Evolutionary conservation across 352 stramenopile genomes (phyloP).

Genomic region (Globisporangium megalacanthum): DNA sequence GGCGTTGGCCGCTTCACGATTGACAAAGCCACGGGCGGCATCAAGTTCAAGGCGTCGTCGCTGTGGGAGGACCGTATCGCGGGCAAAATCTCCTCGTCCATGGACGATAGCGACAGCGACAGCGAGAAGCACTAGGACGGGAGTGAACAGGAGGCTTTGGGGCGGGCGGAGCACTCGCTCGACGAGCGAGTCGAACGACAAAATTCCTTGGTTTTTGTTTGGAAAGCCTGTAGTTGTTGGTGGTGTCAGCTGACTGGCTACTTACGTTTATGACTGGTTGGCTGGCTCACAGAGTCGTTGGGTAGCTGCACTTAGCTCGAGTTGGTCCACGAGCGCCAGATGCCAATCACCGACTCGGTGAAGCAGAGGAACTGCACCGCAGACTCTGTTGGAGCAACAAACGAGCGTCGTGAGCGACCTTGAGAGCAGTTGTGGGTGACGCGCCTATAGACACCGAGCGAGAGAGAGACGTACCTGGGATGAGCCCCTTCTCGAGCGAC

Average conservation of each 20-base stretch:
- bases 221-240: not conserved
- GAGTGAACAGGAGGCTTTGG: not conserved
- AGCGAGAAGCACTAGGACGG: slow-evolving; percentile 4
- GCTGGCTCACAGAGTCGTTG: too few relatives aligned
- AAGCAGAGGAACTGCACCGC: slow-evolving; percentile 72
- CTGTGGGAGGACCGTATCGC: slow-evolving; percentile 29
- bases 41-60: slow-evolving; percentile 43
- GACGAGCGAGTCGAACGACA: not conserved
- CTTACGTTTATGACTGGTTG: too few relatives aligned
- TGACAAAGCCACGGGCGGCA: slow-evolving; percentile 34
- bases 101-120: not conserved
- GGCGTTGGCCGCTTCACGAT: slow-evolving; percentile 40
- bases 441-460: not conserved
- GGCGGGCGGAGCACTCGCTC: too few relatives aligned
- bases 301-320: slow-evolving; percentile 13
- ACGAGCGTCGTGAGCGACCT: not conserved
- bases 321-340: slow-evolving; percentile 75
- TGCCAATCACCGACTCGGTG: slow-evolving; percentile 49
- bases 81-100: slow-evolving; percentile 33
- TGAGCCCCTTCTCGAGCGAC: slow-evolving; percentile 62
- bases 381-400: slow-evolving; percentile 27
- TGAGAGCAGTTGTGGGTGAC: not conserved
- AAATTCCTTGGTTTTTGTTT: too few relatives aligned
- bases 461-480: slow-evolving; percentile 39
- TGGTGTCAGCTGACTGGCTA: too few relatives aligned